Evolutionary conservation across 257 asterid species (phyloP), one percentile per base, ranked within the genome.

Genomic region (Salvia splendens): DNA sequence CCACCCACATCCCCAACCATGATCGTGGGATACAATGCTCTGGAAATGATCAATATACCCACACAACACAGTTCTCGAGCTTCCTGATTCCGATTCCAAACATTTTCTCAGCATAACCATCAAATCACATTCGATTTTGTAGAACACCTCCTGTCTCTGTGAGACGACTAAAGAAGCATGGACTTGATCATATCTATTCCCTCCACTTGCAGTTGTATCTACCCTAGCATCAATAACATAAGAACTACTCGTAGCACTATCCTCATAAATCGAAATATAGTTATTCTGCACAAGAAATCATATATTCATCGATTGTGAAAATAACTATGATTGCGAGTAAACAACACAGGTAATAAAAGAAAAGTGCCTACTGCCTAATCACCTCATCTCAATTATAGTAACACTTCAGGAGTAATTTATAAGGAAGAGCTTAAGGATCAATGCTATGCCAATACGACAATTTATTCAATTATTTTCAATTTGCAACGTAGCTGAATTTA

Each of bases 1-100:
- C 99, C 98, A 90, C 43, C 98, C 98, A 64, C 98, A 89, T 7
- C 98, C 98, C 98, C 98, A 93, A 45, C 95, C 97, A 5, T 36
- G 77, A 65, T 88, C 97, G 78, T 77, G 87, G 1, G 81, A 80
- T 41, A 68, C 73, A 16, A 51, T 72, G 74, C 94, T 77, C 77
- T 88, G 84, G 73, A 87, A 85, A 79, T 90, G 98, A 79, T 89
- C 98, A 12, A 90, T 78, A 51, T 79, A 80, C 67, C 90, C 94
- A 43, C 83, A 86, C 71, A 93, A 73, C 54, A 85, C 68, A 67
- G 86, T 84, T 17, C 72, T 55, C 10, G 78, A 61, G 64, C 83
- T 77, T 55, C 72, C 82, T 17, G 85, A 64, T 49, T 93, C 95
- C 61, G 70, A 72, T 76, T 87, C 93, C 83, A 93, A 77, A 75